Percentiles rank a stretch among this genome's conserved stretches.
phyloP scores from a whole-genome alignment of 2,329 filamentous ascomycete species.

The Venturia carpophila region DNA sequence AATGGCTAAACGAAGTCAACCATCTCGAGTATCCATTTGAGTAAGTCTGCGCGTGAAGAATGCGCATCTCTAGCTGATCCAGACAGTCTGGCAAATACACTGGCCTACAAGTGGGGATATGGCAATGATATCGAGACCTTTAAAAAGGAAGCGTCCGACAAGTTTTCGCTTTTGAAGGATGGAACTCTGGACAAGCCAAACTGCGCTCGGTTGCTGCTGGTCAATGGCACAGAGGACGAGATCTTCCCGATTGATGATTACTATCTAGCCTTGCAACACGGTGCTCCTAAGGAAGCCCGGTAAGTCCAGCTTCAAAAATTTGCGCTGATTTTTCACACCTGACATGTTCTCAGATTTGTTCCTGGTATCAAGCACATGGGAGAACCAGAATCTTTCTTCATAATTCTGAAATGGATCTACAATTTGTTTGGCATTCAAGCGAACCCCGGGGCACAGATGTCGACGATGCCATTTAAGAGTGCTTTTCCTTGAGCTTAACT shows the following conservation, averaged over 20 bases:
- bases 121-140: constrained; percentile 34
- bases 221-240: constrained; percentile 53
- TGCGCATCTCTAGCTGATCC: background rate
- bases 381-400: constrained; percentile 42
- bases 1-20: constrained; percentile 49
- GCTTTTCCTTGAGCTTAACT: constrained; percentile 30
- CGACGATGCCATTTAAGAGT: constrained; percentile 40
- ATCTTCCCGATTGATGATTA: constrained; percentile 57
- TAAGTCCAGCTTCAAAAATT: constrained; percentile 18
- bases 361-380: constrained; percentile 42
- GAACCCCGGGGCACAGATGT: constrained; percentile 38
- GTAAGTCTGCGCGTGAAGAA: constrained; percentile 22
- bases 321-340: background rate
- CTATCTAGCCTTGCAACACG: constrained; percentile 47
- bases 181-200: constrained; percentile 45
- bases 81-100: constrained; percentile 37
- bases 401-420: constrained; percentile 44
- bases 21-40: constrained; percentile 54
- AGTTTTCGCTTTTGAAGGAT: constrained; percentile 48
- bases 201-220: constrained; percentile 45
- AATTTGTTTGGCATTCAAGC: constrained; percentile 39
- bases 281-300: constrained; percentile 45
- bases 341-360: constrained; percentile 32
- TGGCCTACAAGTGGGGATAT: constrained; percentile 43
- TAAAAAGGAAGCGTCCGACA: constrained; percentile 40